Evolutionary conservation across 805 yeast genomes (phyloP), one percentile per base, ranked within the genome.

Genomic region (Yarrowia bubula): DNA sequence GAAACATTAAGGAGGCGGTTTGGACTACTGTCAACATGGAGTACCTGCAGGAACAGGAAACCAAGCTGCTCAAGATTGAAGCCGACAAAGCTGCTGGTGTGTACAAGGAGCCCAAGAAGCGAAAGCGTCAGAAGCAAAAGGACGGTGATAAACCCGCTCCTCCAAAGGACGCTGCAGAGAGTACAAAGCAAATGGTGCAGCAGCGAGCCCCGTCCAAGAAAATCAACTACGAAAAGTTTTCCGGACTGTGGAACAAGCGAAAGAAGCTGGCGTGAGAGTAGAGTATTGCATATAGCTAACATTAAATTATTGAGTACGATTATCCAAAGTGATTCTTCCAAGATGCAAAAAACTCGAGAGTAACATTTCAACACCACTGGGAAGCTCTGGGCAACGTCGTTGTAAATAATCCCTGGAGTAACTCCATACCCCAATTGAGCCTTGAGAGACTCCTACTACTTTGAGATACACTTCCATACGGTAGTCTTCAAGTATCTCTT

Each of bases 11-110:
- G 74, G 92, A 91, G 69, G 81, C 88, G 67, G 84, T 92, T 3
- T 95, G 99, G 98, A 86, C 89, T 64, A 92, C 95, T 1, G 80
- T 90, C 43, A 92, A 96, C 75, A 89, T 89, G 67, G 98, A 92
- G 33, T 95, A 84, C 72, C 77, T 95, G 65, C 74, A 90, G 8
- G 95, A 88, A 55, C 96, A 91, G 75, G 98, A 93, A 71, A 84
- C 85, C 70, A 92, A 90, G 72, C 79, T 92, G 68, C 79, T 93
- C 67, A 90, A 92, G 73, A 82, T 83, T 62, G 96, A 92, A 73
- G 95, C 96, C 0, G 98, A 95, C 76, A 85, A 83, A 66, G 83
- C 90, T 35, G 88, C 93, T 0, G 99, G 98, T 67, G 77, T 84
- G 13, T 81, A 84, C 71, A 84, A 83, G 75, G 81, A 85, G 64